phyloP scores from a whole-genome alignment of 257 asterid species.

The Henckelia pumila region DNA sequence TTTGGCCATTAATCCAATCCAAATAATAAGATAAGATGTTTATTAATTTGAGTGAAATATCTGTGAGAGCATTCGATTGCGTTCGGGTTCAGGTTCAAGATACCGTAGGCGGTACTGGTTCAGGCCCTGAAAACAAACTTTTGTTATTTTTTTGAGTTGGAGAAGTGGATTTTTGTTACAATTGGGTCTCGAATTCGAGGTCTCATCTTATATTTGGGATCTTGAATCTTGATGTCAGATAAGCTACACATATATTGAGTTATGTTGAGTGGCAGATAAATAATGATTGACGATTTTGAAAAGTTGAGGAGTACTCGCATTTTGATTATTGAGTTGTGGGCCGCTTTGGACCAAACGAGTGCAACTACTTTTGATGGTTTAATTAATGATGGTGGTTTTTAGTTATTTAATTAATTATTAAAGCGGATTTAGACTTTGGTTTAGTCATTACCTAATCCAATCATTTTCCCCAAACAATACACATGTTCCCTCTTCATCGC shows the following conservation, averaged over 20 bases:
- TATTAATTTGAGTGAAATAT: too few species aligned
- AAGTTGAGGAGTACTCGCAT: conserved; percentile 13
- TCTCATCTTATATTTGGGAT: too few species aligned
- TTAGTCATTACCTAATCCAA: conserved; percentile 26
- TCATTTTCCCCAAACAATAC: neutral
- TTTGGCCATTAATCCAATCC: too few species aligned
- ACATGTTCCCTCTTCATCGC: neutral
- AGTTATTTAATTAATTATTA: conserved; percentile 34
- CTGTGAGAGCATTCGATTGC: too few species aligned
- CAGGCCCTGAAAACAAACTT: neutral
- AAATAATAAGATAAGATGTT: too few species aligned
- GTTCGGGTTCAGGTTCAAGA: too few species aligned
- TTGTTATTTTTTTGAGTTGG: too few species aligned
- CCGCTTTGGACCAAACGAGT: conserved; percentile 23
- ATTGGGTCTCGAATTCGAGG: too few species aligned
- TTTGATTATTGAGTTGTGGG: conserved; percentile 24
- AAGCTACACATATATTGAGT: too few species aligned
- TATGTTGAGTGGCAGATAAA: conserved; percentile 23
- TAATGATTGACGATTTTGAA: conserved; percentile 27
- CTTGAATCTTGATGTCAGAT: too few species aligned
- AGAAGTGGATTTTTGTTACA: too few species aligned
- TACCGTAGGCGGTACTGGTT: too few species aligned
- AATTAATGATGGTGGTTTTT: conserved; percentile 25
- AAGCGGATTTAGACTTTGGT: conserved; percentile 35
- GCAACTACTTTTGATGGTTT: conserved; percentile 23